Base-by-base conservation (phyloP, 805 yeast genomes). In the Brettanomyces sp. region DNA sequence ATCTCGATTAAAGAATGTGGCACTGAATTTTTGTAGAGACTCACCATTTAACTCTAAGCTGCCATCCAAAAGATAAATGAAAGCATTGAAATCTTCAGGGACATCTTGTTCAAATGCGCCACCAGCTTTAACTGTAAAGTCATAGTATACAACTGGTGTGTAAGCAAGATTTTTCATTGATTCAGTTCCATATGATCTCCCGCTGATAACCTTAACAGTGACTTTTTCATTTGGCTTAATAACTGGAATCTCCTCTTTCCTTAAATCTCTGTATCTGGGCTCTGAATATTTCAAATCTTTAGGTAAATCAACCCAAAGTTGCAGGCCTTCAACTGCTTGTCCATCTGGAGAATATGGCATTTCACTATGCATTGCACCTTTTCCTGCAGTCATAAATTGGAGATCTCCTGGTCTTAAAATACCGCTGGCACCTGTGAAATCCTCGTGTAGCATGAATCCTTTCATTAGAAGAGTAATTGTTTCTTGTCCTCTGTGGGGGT, bases 351-450 rank as follows among this genome's bases (percentile, higher is more conserved):
- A 69, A 34, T 80, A 80, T 7, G 95, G 95, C 78, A 87, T 87
- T 59, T 88, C 96, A 3, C 88, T 76, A 62, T 87, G 96, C 45
- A 85, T 85, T 35, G 87, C 78, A 43, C 95, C 96, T 55, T 74
- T 76, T 49, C 95, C 96, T 4, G 96, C 95, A 25, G 95, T 88
- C 96, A 88, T 88, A 63, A 88, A 87, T 63, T 88, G 96, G 53
- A 89, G 68, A 60, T 88, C 96, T 47, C 95, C 96, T 6, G 87
- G 78, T 50, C 76, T 72, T 45, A 89, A 66, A 7, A 85, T 70
- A 46, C 95, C 96, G 45, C 75, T 72, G n/a, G 83, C 68, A 1
- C 95, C 95, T 2, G 95, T 85, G 65, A 88, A 86, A 61, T 89
- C 96, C 58, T 83, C 89, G 59, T 85, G 95, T 4, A 86, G 84